Evolutionary conservation across 2,329 filamentous ascomycete genomes (phyloP), one percentile per base, ranked within the genome.

Genomic region (Cryphonectria japonica): DNA sequence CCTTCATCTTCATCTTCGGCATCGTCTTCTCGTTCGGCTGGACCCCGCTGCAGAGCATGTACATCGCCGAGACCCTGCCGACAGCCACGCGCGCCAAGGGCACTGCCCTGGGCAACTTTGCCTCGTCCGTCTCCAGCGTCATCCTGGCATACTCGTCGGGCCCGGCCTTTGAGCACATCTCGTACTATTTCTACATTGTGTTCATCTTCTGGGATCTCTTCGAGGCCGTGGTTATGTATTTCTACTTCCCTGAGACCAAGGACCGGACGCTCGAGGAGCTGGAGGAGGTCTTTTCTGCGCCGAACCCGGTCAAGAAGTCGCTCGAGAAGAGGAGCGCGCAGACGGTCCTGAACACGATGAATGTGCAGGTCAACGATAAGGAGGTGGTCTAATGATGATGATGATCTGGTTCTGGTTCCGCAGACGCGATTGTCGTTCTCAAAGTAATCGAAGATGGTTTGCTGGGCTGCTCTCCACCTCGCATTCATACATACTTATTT

Each of bases 221-320:
- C 26, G 83, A 85, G 70, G 79, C 76, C 7, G 78, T 75, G 0
- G 71, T 84, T 6, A 83, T 85, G 37, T 88, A 85, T 75, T 85
- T 87, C 73, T 83, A 85, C 74, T 88, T 83, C 74, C 82, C 82
- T 0, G 83, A 85, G 76, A 85, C 83, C 1, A 85, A 84, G 75
- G 82, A 82, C n/a, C 78, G 82, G 6, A 84, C 85, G 32, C 80
- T 89, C 43, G 87, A 89, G 78, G 86, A 89, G 76, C 72, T 88
- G 69, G 83, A 85, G 9, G 83, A 84, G 69, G 86, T 89, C 39
- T 86, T 86, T 74, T 78, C 80, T n/a, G 82, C 83, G 0, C 79
- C 76, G 2, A 82, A 85, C 74, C 84, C 84, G 0, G 83, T 85
- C 22, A 82, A 81, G 77, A 83, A 83, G 78, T 82, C 79, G 72